A percentile compares a stretch with the other conserved stretches of the same genome.
These are phyloP conservation scores for Ascochyta fabae DNA, from an alignment of 2,329 filamentous ascomycete genomes.

Conservation along the genomic window DNA sequence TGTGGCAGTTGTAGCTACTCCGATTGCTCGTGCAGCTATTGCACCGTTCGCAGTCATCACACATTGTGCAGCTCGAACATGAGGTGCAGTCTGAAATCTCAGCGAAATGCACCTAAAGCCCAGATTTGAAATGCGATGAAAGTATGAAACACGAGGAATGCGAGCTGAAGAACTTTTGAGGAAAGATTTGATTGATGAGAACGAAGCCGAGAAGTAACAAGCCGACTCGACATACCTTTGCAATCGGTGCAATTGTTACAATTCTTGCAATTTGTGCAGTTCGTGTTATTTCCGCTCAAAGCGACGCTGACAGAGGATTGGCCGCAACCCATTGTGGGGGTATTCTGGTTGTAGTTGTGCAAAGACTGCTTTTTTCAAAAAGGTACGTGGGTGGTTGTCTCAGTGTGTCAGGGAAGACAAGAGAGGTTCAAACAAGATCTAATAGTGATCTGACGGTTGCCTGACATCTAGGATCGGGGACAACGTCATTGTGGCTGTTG, in stretches of 20 bases:
- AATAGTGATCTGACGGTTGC: neutral
- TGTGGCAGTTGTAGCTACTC: too few species aligned
- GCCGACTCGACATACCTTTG: neutral
- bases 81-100: too few species aligned
- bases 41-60: too few species aligned
- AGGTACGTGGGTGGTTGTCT: neutral
- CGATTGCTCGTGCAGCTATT: too few species aligned
- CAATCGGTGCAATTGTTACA: slow-evolving; percentile 4
- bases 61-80: too few species aligned
- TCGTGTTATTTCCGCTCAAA: slow-evolving; percentile 3
- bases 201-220: neutral
- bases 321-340: slow-evolving; percentile 1
- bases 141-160: neutral
- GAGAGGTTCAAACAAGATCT: neutral
- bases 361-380: neutral
- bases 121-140: neutral
- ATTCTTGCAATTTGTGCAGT: slow-evolving; percentile 3
- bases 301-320: neutral
- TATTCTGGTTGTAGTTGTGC: neutral
- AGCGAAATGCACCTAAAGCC: too few species aligned
- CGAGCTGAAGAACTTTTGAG: too few species aligned
- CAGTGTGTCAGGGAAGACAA: neutral
- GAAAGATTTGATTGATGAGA: neutral
- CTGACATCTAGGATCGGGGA: neutral
- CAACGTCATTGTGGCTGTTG: slow-evolving; percentile 9